Base-by-base conservation (phyloP, 108 stramenopile species). In the Cyclotella cryptica region DNA sequence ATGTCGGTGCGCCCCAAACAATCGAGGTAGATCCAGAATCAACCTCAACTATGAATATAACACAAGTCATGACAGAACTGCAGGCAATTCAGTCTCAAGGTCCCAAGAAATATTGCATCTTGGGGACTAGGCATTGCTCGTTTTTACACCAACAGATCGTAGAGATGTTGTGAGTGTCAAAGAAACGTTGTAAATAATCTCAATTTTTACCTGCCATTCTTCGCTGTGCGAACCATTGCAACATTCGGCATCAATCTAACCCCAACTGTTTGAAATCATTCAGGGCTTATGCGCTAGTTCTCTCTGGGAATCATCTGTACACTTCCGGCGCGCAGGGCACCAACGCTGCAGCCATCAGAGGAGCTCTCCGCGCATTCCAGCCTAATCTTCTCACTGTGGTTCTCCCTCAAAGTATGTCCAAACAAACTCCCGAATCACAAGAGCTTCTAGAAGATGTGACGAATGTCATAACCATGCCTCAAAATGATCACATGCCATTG, bases 121-220 rank as follows among this genome's bases (percentile, higher is more conserved):
- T 98, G 68, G 97, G 97, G 42, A 98, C 97, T 12, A 87, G 97
- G 40, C 97, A 98, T 70, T 98, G 97, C 71, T 92, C 91, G 43
- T 97, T 92, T 78, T 76, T 97, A 60, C 97, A 98, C 80, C 96
- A 98, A 79, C 95, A 96, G 86, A 96, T 97, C 53, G 93, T 97
- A 63, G 96, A 96, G 86, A 81, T 97, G 53, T 83, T 97, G 85
- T 92, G 72, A 86, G 92, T 91, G 51, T 22, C 6, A 6, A 35
- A 35, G 6, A 35, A 35, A 5, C 35, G 2, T 6, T 2, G 6
- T 35, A 35, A 35, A 35, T 35, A 35, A 35, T 53, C 28, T 28
- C 46, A 13, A 24, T 29, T 62, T 35, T 39, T 59, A 51, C 7
- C 27, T 69, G 44, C 17, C 49, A 14, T 55, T 26, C n/a, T 24